Evolutionary conservation across 202 grass and related monocot species (phyloP).

Genomic region (Setaria italica): DNA sequence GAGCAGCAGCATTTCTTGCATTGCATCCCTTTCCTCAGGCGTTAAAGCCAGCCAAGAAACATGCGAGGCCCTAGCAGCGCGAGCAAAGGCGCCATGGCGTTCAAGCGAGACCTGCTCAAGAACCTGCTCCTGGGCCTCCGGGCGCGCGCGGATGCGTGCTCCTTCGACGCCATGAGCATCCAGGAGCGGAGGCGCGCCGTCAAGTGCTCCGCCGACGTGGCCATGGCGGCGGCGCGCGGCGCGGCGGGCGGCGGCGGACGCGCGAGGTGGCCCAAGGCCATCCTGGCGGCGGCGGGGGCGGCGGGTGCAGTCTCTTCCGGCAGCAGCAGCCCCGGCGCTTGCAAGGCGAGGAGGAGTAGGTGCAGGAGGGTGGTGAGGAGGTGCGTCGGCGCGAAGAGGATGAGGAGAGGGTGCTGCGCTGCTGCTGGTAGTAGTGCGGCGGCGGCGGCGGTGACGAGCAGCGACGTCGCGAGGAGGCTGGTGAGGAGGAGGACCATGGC

Average conservation of each 20-base stretch:
- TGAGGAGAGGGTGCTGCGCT: background rate
- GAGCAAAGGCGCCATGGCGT: background rate
- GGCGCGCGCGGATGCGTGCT: background rate
- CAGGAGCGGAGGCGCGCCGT: slow-evolving; percentile 61
- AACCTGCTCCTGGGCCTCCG: slow-evolving; percentile 62
- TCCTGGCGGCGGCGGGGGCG: background rate
- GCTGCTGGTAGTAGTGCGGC: background rate
- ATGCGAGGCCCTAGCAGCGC: slow-evolving; percentile 10
- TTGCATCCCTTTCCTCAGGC: background rate
- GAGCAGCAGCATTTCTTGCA: background rate
- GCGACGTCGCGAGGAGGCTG: slow-evolving; percentile 53
- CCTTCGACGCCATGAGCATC: slow-evolving; percentile 46
- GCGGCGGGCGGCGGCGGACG: background rate
- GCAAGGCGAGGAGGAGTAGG: slow-evolving; percentile 33
- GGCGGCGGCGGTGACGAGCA: background rate
- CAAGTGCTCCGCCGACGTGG: slow-evolving; percentile 64
- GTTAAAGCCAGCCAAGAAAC: background rate
- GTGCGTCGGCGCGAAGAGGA: background rate
- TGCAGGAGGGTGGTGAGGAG: slow-evolving; percentile 47
- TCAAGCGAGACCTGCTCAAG: slow-evolving; percentile 67
- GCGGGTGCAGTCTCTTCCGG: background rate
- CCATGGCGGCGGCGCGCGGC: slow-evolving; percentile 63
- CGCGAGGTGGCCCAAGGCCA: slow-evolving; percentile 47
- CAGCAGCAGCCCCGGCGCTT: background rate
- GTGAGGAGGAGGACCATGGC: slow-evolving; percentile 58